phyloP scores from a whole-genome alignment of 495 filamentous ascomycete genomes.

The Cladorrhinum samala region DNA sequence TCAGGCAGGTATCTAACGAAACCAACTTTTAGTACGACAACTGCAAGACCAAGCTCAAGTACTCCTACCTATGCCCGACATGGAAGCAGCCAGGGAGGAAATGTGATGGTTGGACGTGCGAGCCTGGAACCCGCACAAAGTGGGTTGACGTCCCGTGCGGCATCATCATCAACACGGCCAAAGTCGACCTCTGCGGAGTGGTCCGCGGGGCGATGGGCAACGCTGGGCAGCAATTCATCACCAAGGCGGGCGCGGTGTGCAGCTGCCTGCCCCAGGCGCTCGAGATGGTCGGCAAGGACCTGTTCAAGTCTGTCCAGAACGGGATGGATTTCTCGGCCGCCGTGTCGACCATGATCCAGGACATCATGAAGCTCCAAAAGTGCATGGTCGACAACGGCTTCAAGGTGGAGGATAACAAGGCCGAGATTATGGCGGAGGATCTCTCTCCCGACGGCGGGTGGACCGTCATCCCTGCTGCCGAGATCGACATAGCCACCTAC shows the following conservation, averaged over 20 bases:
- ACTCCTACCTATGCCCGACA: neutral
- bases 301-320: neutral
- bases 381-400: neutral
- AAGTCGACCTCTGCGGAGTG: neutral
- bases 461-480: neutral
- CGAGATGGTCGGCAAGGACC: neutral
- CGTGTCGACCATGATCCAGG: neutral
- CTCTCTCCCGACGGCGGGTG: neutral
- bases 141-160: neutral
- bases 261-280: neutral
- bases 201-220: neutral
- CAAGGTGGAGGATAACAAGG: neutral
- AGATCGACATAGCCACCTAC: neutral
- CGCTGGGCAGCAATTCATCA: neutral
- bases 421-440: neutral
- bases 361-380: neutral
- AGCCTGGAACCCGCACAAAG: neutral
- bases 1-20: no score
- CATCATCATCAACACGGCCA: neutral
- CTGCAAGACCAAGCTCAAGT: neutral
- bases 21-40: neutral
- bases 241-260: neutral
- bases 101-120: neutral
- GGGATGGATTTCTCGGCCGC: neutral
- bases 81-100: neutral